Conservation (phyloP, 2,329 filamentous ascomycete species). For the Dactylellina leptospora region DNA sequence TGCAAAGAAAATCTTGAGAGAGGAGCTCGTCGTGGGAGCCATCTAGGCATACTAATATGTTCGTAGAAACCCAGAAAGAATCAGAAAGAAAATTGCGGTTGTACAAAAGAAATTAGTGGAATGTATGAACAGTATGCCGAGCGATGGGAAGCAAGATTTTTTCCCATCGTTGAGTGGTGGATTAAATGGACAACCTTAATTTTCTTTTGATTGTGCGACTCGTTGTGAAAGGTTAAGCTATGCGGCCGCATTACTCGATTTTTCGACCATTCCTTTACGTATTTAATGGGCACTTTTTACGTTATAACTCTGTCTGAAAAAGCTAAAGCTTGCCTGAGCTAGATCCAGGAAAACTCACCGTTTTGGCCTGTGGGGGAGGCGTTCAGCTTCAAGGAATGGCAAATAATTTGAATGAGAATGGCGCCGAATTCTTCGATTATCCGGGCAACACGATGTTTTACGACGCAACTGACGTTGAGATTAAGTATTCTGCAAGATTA, state of each 20-base stretch:
- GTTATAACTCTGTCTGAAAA: constrained; percentile 36
- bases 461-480: constrained; percentile 47
- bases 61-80: no score
- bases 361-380: constrained; percentile 29
- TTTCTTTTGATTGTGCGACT: constrained; percentile 13
- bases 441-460: constrained; percentile 29
- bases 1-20: not conserved
- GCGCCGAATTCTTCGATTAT: not conserved
- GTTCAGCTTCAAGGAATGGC: not conserved
- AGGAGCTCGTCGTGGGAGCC: constrained; percentile 2
- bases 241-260: constrained; percentile 34
- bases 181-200: not conserved
- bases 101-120: not conserved
- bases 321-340: constrained; percentile 35
- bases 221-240: constrained; percentile 21
- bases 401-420: not conserved
- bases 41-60: no score
- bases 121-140: not conserved
- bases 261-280: constrained; percentile 40
- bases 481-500: constrained; percentile 53
- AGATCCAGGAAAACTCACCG: constrained; percentile 1
- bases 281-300: constrained; percentile 36
- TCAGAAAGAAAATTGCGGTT: not conserved
- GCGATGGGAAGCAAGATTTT: no score
- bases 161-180: constrained; percentile 11